Conservation (phyloP, 2,329 filamentous ascomycete species). For the Metarhizium brunneum region DNA sequence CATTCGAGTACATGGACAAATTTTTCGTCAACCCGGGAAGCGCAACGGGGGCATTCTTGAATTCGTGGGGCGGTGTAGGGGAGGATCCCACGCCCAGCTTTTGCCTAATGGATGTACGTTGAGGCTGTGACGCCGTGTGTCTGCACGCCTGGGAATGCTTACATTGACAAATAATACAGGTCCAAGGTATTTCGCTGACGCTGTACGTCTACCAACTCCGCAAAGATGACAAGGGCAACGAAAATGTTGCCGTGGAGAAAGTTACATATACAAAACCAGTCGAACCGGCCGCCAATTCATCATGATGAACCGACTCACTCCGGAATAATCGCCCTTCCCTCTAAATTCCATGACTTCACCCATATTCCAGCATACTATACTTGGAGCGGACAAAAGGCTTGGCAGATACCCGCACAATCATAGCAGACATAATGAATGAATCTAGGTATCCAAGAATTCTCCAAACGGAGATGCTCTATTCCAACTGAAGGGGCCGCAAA, state of each 20-base stretch:
- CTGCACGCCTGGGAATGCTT: conserved; percentile 1
- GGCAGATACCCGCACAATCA: conserved; percentile 15
- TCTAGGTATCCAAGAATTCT: conserved; percentile 11
- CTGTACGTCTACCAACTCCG: conserved; percentile 87
- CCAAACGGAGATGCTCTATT: conserved; percentile 6
- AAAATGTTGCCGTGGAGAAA: conserved; percentile 78
- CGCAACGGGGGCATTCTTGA: conserved; percentile 54
- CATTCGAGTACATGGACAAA: conserved; percentile 66
- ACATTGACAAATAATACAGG: conserved; percentile 39
- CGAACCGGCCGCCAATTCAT: conserved; percentile 44
- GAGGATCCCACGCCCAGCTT: conserved; percentile 82
- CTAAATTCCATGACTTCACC: neutral
- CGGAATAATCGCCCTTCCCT: neutral
- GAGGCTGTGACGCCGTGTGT: neutral
- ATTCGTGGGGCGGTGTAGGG: conserved; percentile 46
- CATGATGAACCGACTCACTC: conserved; percentile 6
- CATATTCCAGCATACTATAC: neutral
- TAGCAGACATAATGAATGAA: conserved; percentile 1
- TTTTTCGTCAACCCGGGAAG: conserved; percentile 64
- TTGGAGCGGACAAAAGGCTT: neutral
- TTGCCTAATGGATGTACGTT: conserved; percentile 89
- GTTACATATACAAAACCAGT: conserved; percentile 76
- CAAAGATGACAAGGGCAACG: conserved; percentile 65
- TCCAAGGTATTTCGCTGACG: conserved; percentile 91
- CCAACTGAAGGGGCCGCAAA: conserved; percentile 9